A percentile compares a stretch with the other conserved stretches of the same genome.
These are phyloP conservation scores for Chlamydomonas schloesseri DNA, from an alignment of 139 green algal species.

Conservation along the genomic window DNA sequence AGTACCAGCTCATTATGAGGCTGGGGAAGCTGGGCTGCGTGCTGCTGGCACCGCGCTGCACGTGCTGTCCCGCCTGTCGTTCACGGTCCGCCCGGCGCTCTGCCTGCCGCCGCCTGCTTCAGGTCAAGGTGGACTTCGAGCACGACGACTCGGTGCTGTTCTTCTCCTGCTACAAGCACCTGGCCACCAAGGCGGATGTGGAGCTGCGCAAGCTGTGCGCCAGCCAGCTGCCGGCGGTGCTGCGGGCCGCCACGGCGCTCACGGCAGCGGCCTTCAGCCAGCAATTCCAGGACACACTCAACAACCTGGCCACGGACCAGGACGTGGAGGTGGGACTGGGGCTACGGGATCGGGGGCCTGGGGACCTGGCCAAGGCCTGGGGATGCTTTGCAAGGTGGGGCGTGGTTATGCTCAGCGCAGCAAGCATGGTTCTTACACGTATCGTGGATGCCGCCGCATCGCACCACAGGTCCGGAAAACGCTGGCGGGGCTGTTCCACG, in stretches of 20 bases:
- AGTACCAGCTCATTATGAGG: too few species aligned
- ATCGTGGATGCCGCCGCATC: too few species aligned
- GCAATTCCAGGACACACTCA: constrained; percentile 67
- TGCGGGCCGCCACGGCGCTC: constrained; percentile 31
- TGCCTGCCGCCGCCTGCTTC: too few species aligned
- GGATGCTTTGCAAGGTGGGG: too few species aligned
- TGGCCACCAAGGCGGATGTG: constrained; percentile 57
- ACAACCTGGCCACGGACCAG: constrained; percentile 48
- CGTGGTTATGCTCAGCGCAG: too few species aligned
- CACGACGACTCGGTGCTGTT: constrained; percentile 54
- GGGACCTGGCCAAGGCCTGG: too few species aligned
- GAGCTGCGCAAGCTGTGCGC: constrained; percentile 60
- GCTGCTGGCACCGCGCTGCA: not conserved
- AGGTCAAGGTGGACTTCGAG: constrained; percentile 65
- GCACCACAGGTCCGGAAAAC: constrained; percentile 38
- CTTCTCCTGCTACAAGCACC: constrained; percentile 62
- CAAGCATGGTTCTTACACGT: too few species aligned
- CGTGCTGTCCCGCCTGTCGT: too few species aligned
- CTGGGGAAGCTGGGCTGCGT: too few species aligned
- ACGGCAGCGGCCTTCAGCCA: constrained; percentile 43
- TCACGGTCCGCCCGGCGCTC: too few species aligned
- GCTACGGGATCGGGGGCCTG: too few species aligned
- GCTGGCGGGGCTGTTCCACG: constrained; percentile 53
- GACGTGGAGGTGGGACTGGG: constrained; percentile 27
- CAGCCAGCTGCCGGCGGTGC: constrained; percentile 36